Base-by-base conservation (phyloP, 768 basidiomycete genomes). In the Kwoniella dejecticola region DNA sequence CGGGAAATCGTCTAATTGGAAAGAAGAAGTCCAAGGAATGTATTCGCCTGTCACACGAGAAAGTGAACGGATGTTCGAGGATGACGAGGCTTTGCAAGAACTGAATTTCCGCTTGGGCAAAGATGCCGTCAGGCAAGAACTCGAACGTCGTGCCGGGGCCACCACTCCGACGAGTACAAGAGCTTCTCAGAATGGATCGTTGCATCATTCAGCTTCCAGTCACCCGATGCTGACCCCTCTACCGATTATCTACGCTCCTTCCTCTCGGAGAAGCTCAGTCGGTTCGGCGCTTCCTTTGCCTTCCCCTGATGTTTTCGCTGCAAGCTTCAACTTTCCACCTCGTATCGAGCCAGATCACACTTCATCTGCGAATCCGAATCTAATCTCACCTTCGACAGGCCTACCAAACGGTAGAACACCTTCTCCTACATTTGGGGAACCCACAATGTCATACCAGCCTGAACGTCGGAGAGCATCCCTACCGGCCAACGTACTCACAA, bases 101-200 rank as follows among this genome's bases (percentile, higher is more conserved):
- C 42, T 75, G 17, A 64, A 75, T 24, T 75, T 75, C 57, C 52
- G 73, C n/a, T 44, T 62, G 5, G 73, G 73, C 4, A 48, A 60
- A 46, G 36, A 57, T 7, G 73, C 70, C 0, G 73, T 69, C 21
- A 47, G 54, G 26, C 46, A 42, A 15, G 73, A 71, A 40, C 29
- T 75, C 4, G 70, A 68, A 40, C 40, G 62, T 17, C 33, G 70
- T 26, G 52, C 52, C 4, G 38, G 59, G 36, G 46, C 44, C 13
- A 31, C 58, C 1, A 55, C 52, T 30, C 46, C 60, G 3, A 59
- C 48, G 10, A 36, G 24, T 23, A 49, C 50, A 24, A 46, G 38
- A 19, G 23, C 57, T 29, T 45, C 27, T 33, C 53, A 61, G n/a
- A 27, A 36, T 15, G 46, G 31, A n/a, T 63, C 62, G 52, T 48